Evolutionary conservation across 192 early-diverging fungal genomes (phyloP).

Genomic region (Umbelopsis vinacea): DNA sequence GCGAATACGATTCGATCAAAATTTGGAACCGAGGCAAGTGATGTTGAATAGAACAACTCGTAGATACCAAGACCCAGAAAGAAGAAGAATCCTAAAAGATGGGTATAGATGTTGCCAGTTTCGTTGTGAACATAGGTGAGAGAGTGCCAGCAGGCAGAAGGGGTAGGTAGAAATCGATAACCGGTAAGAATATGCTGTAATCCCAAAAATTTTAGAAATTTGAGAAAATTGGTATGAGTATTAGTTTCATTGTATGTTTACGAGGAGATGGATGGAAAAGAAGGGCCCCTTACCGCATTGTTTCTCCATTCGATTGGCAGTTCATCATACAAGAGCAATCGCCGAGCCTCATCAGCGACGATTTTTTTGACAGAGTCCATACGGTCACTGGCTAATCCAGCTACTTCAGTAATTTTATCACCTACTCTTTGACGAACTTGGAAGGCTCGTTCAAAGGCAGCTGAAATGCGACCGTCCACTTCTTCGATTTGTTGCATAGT

Average conservation of each 20-base stretch:
- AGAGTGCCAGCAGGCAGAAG: conserved; percentile 59
- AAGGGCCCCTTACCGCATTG: conserved; percentile 38
- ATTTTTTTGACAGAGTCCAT: conserved; percentile 50
- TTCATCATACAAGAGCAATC: conserved; percentile 62
- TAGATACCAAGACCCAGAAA: conserved; percentile 61
- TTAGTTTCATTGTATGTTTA: background rate
- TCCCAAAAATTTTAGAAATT: too few relatives aligned
- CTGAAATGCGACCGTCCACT: conserved; percentile 33
- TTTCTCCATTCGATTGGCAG: conserved; percentile 63
- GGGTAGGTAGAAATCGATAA: conserved; percentile 62
- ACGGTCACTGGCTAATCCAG: conserved; percentile 36
- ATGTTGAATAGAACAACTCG: conserved; percentile 44
- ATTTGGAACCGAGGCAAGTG: conserved; percentile 28
- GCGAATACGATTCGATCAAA: conserved; percentile 55
- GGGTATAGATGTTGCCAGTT: conserved; percentile 72
- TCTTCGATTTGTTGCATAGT: conserved; percentile 39
- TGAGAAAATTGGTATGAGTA: background rate
- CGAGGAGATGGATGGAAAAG: too few relatives aligned
- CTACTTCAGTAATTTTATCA: conserved; percentile 33
- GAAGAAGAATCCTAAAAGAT: conserved; percentile 62
- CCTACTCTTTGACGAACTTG: conserved; percentile 30
- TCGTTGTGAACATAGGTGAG: conserved; percentile 71
- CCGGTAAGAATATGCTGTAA: conserved; percentile 46
- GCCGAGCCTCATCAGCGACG: conserved; percentile 51
- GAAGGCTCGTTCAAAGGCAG: conserved; percentile 29